Conservation (phyloP, 257 asterid species). For the Salvia rosmarinus region DNA sequence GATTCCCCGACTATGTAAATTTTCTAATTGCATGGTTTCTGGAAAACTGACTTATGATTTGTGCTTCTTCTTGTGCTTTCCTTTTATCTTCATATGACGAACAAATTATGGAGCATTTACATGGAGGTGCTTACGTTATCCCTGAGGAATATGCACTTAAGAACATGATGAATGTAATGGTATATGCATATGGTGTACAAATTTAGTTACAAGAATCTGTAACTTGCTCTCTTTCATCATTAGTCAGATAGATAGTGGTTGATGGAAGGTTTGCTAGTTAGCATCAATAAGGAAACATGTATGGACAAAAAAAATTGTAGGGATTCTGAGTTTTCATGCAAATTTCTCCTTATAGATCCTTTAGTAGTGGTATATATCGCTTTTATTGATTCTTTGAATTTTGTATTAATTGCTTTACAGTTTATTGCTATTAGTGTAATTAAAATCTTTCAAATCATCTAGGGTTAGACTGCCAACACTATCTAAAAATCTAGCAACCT, state of each 20-base stretch:
- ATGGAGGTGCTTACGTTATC: background rate
- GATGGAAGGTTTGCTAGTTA: constrained; percentile 6
- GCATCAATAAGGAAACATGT: background rate
- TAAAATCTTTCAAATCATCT: background rate
- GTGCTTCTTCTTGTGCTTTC: background rate
- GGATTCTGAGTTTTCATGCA: constrained; percentile 6
- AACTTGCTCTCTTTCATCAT: background rate
- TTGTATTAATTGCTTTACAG: background rate
- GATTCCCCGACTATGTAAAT: background rate
- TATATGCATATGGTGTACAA: background rate
- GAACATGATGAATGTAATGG: background rate
- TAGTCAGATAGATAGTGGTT: background rate
- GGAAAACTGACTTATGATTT: background rate
- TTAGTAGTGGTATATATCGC: background rate
- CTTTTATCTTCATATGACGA: background rate
- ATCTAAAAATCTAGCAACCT: background rate
- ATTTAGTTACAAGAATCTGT: background rate
- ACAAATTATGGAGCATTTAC: background rate
- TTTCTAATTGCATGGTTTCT: background rate
- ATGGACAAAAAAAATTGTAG: background rate
- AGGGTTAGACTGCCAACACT: constrained; percentile 14
- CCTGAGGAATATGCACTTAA: background rate
- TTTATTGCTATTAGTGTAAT: background rate
- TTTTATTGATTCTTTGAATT: constrained; percentile 2
- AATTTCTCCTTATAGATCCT: constrained; percentile 18